Percentiles rank a stretch among this genome's conserved stretches.
Conservation (phyloP, 208 protist genomes). For the Lotmaria passim region DNA sequence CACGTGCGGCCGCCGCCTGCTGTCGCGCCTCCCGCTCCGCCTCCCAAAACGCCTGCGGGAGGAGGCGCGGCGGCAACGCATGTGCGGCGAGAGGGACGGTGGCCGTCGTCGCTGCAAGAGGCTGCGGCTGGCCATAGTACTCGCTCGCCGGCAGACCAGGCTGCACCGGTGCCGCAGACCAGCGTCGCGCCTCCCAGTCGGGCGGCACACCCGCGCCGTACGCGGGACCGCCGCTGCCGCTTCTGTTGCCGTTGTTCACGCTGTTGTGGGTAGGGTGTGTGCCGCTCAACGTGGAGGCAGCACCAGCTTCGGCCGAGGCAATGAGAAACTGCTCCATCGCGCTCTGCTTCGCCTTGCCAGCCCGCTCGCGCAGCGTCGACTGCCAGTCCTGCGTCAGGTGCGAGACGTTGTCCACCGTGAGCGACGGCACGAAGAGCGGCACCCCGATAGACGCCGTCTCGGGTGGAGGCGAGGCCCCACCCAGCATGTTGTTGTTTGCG, state of each 20-base stretch:
- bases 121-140: slow-evolving; percentile 7
- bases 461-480: not conserved
- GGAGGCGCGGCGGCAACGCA: slow-evolving; percentile 1
- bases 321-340: slow-evolving; percentile 36
- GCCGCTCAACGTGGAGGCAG: slow-evolving; percentile 14
- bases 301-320: slow-evolving; percentile 34
- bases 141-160: slow-evolving; percentile 9
- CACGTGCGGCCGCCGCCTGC: not conserved
- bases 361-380: slow-evolving; percentile 37
- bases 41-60: slow-evolving; percentile 11
- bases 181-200: not conserved
- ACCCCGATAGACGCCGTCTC: not conserved
- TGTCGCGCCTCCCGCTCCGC: slow-evolving; percentile 11
- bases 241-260: too few relatives aligned
- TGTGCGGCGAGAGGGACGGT: not conserved
- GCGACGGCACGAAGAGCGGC: slow-evolving; percentile 37
- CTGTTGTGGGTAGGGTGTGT: not conserved
- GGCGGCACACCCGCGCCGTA: not conserved
- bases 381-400: slow-evolving; percentile 55
- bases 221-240: too few relatives aligned
- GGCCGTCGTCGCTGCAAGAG: not conserved
- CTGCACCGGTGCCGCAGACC: not conserved
- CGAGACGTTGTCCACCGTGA: slow-evolving; percentile 37
- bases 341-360: slow-evolving; percentile 26
- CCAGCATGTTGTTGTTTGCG: not conserved